Evolutionary conservation across 805 yeast species (phyloP).

Genomic region (Sugiyamaella smithiae): DNA sequence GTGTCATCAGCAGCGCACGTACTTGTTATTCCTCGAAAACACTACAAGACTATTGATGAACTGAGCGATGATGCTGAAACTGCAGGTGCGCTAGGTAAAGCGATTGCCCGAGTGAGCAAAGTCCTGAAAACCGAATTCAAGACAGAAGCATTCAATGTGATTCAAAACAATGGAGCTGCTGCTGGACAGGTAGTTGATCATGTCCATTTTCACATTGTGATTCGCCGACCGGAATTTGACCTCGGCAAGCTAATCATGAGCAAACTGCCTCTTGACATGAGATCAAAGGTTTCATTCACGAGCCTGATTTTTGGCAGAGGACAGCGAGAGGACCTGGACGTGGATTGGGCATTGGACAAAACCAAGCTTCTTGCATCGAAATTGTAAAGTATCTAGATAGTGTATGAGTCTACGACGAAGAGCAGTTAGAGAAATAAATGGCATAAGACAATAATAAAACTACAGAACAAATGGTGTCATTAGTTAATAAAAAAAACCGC

Average conservation of each 20-base stretch:
- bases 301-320: constrained; percentile 34
- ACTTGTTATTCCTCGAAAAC: constrained; percentile 36
- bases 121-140: constrained; percentile 26
- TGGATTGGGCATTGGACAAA: constrained; percentile 18
- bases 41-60: constrained; percentile 30
- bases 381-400: not conserved
- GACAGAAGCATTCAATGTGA: constrained; percentile 33
- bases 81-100: constrained; percentile 28
- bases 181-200: constrained; percentile 95
- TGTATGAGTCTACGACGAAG: too few species aligned
- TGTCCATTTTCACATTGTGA: constrained; percentile 87
- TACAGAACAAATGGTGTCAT: not conserved
- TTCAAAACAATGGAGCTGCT: constrained; percentile 65
- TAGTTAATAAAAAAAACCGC: not conserved
- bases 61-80: constrained; percentile 24
- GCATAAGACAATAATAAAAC: too few species aligned
- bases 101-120: constrained; percentile 29
- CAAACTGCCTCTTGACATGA: constrained; percentile 2
- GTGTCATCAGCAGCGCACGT: constrained; percentile 36
- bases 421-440: too few species aligned
- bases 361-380: constrained; percentile 14
- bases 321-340: constrained; percentile 33
- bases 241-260: not conserved
- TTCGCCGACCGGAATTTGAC: constrained; percentile 42
- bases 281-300: constrained; percentile 25